Percentiles rank a stretch among this genome's conserved stretches.
Evolutionary conservation across 345 rosid genomes (phyloP).

Genomic region (Citrus reticulata): DNA sequence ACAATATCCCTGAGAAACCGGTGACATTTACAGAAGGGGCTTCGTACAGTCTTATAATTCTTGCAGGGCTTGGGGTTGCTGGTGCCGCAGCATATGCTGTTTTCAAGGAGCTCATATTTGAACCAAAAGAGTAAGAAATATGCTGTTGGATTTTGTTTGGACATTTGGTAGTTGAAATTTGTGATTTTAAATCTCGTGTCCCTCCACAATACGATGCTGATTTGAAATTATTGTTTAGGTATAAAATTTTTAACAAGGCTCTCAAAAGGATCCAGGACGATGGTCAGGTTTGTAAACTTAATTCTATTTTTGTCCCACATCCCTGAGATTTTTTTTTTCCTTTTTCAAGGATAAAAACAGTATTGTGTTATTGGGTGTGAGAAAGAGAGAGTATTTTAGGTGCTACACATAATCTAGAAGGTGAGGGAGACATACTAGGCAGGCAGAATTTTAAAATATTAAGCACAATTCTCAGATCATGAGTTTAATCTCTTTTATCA

Average conservation of each 20-base stretch:
- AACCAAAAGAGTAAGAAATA: conserved; percentile 85
- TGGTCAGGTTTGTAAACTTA: conserved; percentile 58
- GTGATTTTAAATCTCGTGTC: not conserved
- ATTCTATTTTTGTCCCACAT: not conserved
- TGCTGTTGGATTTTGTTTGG: conserved; percentile 3
- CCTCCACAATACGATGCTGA: conserved; percentile 1
- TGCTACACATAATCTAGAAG: not conserved
- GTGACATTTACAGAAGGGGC: conserved; percentile 95
- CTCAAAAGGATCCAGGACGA: conserved; percentile 90
- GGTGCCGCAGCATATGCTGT: conserved; percentile 89
- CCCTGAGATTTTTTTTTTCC: not conserved
- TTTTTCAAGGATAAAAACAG: too few relatives aligned
- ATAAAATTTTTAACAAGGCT: conserved; percentile 82
- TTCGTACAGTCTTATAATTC: conserved; percentile 80
- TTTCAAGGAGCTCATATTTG: conserved; percentile 85
- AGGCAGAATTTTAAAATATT: not conserved
- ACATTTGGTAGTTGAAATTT: conserved; percentile 6
- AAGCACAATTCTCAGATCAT: not conserved
- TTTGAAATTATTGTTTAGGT: conserved; percentile 38
- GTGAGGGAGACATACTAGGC: not conserved
- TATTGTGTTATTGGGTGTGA: not conserved
- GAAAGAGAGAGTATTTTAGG: not conserved
- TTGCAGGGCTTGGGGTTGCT: conserved; percentile 91
- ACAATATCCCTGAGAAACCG: conserved; percentile 91
- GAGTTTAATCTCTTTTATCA: not conserved